These are phyloP conservation scores for Suillus fuscotomentosus DNA, from an alignment of 768 basidiomycete genomes.

Conservation along the genomic window DNA sequence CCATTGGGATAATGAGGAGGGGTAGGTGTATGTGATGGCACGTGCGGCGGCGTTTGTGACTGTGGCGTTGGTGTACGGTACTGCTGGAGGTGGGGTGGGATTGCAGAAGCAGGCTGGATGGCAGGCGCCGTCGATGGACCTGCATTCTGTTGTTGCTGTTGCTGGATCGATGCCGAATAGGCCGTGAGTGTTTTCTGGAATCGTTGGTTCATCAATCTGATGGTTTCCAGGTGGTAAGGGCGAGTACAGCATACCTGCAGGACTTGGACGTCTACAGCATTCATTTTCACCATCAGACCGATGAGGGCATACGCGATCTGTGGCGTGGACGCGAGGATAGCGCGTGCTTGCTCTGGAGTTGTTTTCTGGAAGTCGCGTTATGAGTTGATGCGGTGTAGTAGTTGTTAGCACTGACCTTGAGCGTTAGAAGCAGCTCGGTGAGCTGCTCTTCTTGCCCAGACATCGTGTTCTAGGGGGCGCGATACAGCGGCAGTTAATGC, in stretches of 20 bases:
- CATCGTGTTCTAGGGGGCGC: slow-evolving; percentile 32
- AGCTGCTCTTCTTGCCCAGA: slow-evolving; percentile 64
- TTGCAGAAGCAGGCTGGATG: slow-evolving; percentile 34
- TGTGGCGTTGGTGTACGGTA: slow-evolving; percentile 37
- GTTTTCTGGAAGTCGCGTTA: slow-evolving; percentile 53
- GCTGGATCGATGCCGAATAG: slow-evolving; percentile 30
- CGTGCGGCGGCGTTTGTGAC: slow-evolving; percentile 25
- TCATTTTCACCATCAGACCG: slow-evolving; percentile 74
- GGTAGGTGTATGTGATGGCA: slow-evolving; percentile 8
- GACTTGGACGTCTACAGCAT: slow-evolving; percentile 71
- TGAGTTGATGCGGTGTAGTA: background rate
- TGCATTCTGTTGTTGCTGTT: slow-evolving; percentile 12
- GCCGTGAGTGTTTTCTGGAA: slow-evolving; percentile 62
- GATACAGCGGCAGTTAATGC: background rate
- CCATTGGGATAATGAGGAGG: slow-evolving; percentile 22
- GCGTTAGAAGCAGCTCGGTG: slow-evolving; percentile 70
- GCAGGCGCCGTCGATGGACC: slow-evolving; percentile 17
- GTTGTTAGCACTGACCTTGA: slow-evolving; percentile 45
- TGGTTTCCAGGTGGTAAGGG: background rate
- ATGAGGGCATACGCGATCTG: slow-evolving; percentile 78
- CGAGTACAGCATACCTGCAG: slow-evolving; percentile 53
- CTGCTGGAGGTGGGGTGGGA: slow-evolving; percentile 43
- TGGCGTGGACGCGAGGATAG: slow-evolving; percentile 70
- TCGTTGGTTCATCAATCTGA: background rate
- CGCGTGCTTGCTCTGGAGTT: slow-evolving; percentile 63